phyloP scores from a whole-genome alignment of 306 rosid genomes.

The Heteromeles arbutifolia region DNA sequence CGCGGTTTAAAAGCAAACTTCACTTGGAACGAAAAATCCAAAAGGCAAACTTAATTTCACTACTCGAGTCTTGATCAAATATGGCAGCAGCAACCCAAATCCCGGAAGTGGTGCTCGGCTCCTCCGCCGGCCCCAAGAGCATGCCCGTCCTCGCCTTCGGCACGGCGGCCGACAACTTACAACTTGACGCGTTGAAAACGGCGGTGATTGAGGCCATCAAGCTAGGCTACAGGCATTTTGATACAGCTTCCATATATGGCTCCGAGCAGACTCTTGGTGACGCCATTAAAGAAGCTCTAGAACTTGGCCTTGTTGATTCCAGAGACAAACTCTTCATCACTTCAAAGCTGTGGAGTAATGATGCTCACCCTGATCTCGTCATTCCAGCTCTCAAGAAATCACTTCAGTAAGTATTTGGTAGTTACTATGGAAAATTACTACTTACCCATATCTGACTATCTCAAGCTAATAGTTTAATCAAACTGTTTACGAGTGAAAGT shows the following conservation, averaged over 20 bases:
- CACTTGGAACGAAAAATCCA: not conserved
- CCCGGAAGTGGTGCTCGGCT: conserved; percentile 1
- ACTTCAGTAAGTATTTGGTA: not conserved
- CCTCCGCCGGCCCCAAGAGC: not conserved
- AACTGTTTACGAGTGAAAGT: not conserved
- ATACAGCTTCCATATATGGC: conserved; percentile 14
- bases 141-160: not conserved
- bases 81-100: not conserved
- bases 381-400: conserved; percentile 19
- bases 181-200: not conserved
- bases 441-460: not conserved
- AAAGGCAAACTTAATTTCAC: not conserved
- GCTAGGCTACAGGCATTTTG: conserved; percentile 25
- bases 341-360: conserved; percentile 16
- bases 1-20: not conserved
- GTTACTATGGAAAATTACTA: not conserved
- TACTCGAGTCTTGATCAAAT: not conserved
- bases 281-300: conserved; percentile 18
- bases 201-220: conserved; percentile 18
- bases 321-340: conserved; percentile 19
- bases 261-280: conserved; percentile 22
- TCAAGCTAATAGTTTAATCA: too few relatives aligned
- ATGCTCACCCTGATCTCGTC: conserved; percentile 16
- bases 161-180: not conserved
- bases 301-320: conserved; percentile 9